Base-by-base conservation (phyloP, 2,329 filamentous ascomycete genomes). In the Colletotrichum eleusines region DNA sequence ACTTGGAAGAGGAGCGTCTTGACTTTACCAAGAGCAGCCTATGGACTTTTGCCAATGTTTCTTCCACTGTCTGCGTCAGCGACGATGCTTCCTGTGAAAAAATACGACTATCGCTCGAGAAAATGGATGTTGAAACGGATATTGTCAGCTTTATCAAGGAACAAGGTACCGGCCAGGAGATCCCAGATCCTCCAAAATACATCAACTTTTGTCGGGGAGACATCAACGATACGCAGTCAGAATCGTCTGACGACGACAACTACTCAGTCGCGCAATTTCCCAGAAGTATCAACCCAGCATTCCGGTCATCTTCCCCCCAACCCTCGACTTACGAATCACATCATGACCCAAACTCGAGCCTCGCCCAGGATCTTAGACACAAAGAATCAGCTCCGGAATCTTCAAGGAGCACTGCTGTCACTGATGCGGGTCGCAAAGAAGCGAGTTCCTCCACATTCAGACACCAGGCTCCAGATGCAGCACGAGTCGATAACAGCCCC, bases 161-260 rank as follows among this genome's bases (percentile, higher is more conserved):
- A 58, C 89, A 84, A 74, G 95, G 95, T 28, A 99, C 96, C 3
- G 95, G 96, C 6, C 95, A 98, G 80, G 97, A 99, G 80, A 99
- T 99, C 57, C 97, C 96, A 1, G 96, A 98, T 80, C 90, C 96
- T 31, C 96, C 96, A 53, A 98, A 94, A 80, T 99, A 98, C 80
- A 98, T 99, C 89, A 98, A 99, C 84, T 99, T 98, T 81, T 97
- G 94, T 80, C 92, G 96, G 14, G 96, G 95, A 20, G 95, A 97
- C 79, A 82, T 91, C 55, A 87, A 91, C 65, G 96, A 99, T 75
- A 90, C 89, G 46, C 90, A 90, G 74, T 98, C 95, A 1, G 94
- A 96, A 73, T 85, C 88, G 14, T 95, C 93, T 0, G 94, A 97
- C 28, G 95, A 97, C 73, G 94, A 95, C 5, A 90, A 88, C 75